Evolutionary conservation across 2,329 filamentous ascomycete species (phyloP).

Genomic region (Myotisia sp.): DNA sequence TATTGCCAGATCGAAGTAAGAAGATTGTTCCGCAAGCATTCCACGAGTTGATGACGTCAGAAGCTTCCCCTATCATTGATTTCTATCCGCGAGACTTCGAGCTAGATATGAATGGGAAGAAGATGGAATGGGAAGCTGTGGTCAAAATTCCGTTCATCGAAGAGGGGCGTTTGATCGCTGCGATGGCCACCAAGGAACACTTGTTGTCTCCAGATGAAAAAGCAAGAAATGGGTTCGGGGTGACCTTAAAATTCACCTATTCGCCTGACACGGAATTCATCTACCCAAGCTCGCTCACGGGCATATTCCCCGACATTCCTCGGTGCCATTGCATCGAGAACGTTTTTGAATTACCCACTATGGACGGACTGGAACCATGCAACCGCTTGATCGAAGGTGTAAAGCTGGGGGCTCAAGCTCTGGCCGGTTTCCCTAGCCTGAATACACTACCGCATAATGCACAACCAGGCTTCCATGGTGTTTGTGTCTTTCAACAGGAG

Average conservation of each 20-base stretch:
- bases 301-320: constrained; percentile 76
- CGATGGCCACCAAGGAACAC: constrained; percentile 74
- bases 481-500: constrained; percentile 90
- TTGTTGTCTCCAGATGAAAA: constrained; percentile 66
- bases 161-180: constrained; percentile 66
- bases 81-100: constrained; percentile 97
- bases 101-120: constrained; percentile 98
- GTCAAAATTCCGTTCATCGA: constrained; percentile 99
- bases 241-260: constrained; percentile 85
- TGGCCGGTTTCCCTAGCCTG: constrained; percentile 86
- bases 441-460: constrained; percentile 75
- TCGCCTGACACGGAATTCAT: constrained; percentile 60
- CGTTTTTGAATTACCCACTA: constrained; percentile 83
- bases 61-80: constrained; percentile 84
- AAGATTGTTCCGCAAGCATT: constrained; percentile 81
- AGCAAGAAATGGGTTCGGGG: constrained; percentile 75
- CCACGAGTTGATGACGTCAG: constrained; percentile 82
- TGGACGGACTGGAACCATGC: constrained; percentile 76
- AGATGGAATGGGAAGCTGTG: constrained; percentile 98
- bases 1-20: constrained; percentile 92
- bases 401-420: constrained; percentile 63
- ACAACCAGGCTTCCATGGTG: constrained; percentile 68
- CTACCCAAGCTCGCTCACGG: constrained; percentile 77
- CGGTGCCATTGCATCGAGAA: constrained; percentile 90
- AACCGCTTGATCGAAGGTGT: constrained; percentile 73